phyloP scores from a whole-genome alignment of 2,329 filamentous ascomycete genomes.

The Colletotrichum spaethianum region DNA sequence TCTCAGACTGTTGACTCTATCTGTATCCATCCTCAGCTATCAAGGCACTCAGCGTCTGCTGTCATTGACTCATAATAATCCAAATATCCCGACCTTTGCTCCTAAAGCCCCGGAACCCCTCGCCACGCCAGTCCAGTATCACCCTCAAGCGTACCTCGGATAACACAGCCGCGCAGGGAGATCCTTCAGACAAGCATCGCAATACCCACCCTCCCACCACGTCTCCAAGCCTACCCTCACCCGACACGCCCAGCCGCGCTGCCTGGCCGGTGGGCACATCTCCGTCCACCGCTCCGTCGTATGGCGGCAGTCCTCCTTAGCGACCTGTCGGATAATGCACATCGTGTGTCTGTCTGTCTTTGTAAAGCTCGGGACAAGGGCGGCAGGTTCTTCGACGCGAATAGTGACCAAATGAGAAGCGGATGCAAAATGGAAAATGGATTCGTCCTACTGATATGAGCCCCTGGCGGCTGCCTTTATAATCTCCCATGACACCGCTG shows the following conservation, averaged over 20 bases:
- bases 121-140: not conserved
- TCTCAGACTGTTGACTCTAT: no score
- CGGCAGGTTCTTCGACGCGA: not conserved
- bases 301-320: slow-evolving; percentile 21
- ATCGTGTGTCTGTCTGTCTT: slow-evolving; percentile 6
- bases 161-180: not conserved
- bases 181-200: slow-evolving; percentile 15
- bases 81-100: no score
- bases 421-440: not conserved
- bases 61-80: not conserved
- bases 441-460: not conserved
- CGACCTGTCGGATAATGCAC: slow-evolving; percentile 28
- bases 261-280: slow-evolving; percentile 11
- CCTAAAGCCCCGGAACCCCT: no score
- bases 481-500: not conserved
- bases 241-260: slow-evolving; percentile 6
- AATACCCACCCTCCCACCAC: slow-evolving; percentile 26
- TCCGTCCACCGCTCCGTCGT: slow-evolving; percentile 9
- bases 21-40: no score
- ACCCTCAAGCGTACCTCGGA: slow-evolving; percentile 1
- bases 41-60: no score
- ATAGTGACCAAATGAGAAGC: no score
- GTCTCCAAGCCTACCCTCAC: slow-evolving; percentile 9
- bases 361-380: not conserved
- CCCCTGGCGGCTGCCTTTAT: not conserved